These are phyloP conservation scores for Chlamydomonas sp. DNA, from an alignment of 139 green algal species.

Conservation along the genomic window DNA sequence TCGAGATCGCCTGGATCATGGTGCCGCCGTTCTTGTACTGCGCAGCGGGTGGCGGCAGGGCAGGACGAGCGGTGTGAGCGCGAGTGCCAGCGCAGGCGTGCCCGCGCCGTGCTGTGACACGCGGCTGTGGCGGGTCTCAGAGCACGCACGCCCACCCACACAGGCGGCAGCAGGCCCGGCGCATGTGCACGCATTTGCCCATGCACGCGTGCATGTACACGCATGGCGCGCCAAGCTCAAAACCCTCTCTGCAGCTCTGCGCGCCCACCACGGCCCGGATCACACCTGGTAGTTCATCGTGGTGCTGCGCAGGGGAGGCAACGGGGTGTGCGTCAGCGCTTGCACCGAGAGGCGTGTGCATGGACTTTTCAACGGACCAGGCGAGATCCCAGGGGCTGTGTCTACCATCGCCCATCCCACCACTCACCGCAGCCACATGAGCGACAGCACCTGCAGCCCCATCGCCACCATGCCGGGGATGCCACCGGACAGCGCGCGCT, in stretches of 20 bases:
- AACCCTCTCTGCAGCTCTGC: too few species aligned
- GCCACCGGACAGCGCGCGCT: conserved; percentile 69
- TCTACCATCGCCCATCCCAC: background rate
- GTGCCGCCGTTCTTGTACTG: conserved; percentile 71
- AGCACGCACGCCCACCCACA: too few species aligned
- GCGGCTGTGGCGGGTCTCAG: too few species aligned
- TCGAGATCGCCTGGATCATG: conserved; percentile 51
- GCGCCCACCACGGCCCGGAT: too few species aligned
- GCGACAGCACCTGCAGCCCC: conserved; percentile 60
- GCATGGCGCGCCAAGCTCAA: too few species aligned
- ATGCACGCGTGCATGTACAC: too few species aligned
- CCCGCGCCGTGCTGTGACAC: too few species aligned
- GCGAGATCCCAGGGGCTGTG: too few species aligned
- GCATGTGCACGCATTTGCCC: too few species aligned
- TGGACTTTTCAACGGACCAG: too few species aligned
- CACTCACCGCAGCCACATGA: conserved; percentile 78
- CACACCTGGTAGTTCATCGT: conserved; percentile 76
- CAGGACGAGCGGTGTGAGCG: background rate
- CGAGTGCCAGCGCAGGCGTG: background rate
- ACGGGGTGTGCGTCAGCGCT: conserved; percentile 80
- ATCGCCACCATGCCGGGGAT: conserved; percentile 74
- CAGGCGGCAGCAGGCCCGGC: too few species aligned
- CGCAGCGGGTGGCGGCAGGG: background rate
- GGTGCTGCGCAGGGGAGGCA: conserved; percentile 49
- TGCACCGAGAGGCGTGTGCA: conserved; percentile 9